Evolutionary conservation across 2,329 filamentous ascomycete species (phyloP).

Genomic region (Hypomyces perniciosus): DNA sequence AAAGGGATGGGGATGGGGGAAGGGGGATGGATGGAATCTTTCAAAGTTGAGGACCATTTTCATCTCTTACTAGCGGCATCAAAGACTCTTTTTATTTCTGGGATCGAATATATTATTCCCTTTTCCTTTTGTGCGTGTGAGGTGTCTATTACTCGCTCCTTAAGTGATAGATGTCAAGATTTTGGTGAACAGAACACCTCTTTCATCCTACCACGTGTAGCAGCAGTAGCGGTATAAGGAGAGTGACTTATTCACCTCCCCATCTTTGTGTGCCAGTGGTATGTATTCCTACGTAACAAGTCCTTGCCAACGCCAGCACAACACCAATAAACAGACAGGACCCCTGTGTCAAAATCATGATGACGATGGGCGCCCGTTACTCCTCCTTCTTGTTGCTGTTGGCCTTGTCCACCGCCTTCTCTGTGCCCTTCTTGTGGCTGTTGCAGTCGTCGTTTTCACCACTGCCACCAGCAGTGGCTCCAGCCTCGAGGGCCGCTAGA

Average conservation of each 20-base stretch:
- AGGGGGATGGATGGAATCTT: background rate
- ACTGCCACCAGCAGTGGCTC: background rate
- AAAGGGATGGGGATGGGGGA: background rate
- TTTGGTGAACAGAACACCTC: too few relatives aligned
- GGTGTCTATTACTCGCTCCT: background rate
- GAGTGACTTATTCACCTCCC: too few relatives aligned
- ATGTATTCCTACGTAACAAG: too few relatives aligned
- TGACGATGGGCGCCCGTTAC: background rate
- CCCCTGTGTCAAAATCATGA: background rate
- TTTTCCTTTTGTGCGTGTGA: background rate
- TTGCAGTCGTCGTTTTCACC: background rate
- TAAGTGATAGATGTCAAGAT: too few relatives aligned
- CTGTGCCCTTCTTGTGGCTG: constrained; percentile 1
- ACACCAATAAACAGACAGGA: too few relatives aligned
- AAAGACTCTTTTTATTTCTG: constrained; percentile 2
- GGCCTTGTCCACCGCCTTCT: background rate
- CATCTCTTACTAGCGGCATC: background rate
- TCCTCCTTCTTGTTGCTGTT: constrained; percentile 7
- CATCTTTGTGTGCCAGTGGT: too few relatives aligned
- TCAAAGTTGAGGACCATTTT: background rate
- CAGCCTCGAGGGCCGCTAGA: constrained; percentile 41
- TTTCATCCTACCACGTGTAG: too few relatives aligned
- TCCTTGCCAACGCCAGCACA: too few relatives aligned
- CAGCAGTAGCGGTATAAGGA: too few relatives aligned
- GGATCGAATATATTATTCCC: background rate